phyloP scores from a whole-genome alignment of 106 monocot genomes.

The Allium sativum region DNA sequence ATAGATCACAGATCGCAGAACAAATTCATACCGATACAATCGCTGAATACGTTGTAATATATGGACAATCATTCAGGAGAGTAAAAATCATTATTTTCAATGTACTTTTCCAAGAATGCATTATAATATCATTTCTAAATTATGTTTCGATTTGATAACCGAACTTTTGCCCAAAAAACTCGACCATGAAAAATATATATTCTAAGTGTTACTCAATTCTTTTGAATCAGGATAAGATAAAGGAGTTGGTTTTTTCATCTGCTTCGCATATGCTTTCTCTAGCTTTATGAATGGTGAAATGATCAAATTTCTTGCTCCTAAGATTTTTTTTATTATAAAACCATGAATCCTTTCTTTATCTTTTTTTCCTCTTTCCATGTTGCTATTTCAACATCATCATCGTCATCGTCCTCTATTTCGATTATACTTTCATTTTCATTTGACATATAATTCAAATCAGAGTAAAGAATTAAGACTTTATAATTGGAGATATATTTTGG shows the following conservation, averaged over 20 bases:
- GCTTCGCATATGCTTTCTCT: not conserved
- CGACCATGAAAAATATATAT: slow-evolving; percentile 1
- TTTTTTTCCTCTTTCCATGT: slow-evolving; percentile 1
- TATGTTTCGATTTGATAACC: not conserved
- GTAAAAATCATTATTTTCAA: slow-evolving; percentile 24
- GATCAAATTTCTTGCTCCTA: slow-evolving; percentile 4
- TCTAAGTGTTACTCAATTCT: slow-evolving; percentile 6
- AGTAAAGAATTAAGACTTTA: no score
- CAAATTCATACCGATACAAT: no score
- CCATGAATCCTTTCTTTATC: not conserved
- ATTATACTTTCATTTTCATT: no score
- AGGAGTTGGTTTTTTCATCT: slow-evolving; percentile 5
- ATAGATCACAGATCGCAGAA: no score
- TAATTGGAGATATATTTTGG: no score
- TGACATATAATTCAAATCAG: no score
- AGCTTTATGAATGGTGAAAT: slow-evolving; percentile 8
- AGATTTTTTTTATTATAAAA: not conserved
- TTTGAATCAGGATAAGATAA: slow-evolving; percentile 8
- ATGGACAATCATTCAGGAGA: slow-evolving; percentile 18
- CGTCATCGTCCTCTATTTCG: not conserved
- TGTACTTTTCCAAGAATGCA: slow-evolving; percentile 5
- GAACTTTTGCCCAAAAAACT: not conserved
- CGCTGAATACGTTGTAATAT: no score
- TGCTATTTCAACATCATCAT: slow-evolving; percentile 1
- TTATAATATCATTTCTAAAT: slow-evolving; percentile 13